Evolutionary conservation across 139 green algal genomes (phyloP).

Genomic region (Closterium sp.): DNA sequence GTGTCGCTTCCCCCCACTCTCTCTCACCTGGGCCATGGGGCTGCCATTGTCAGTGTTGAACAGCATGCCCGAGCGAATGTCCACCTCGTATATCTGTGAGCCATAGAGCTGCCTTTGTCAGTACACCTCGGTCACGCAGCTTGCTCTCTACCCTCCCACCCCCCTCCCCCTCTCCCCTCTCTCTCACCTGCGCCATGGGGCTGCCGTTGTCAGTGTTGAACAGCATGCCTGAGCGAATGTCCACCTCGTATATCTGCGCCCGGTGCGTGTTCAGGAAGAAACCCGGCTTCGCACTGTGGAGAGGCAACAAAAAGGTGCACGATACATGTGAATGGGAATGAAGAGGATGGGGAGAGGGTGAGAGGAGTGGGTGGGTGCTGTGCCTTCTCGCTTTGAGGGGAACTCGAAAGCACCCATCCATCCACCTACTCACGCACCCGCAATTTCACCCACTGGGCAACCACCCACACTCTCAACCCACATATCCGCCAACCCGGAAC

Average conservation of each 20-base stretch:
- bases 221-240: slow-evolving; percentile 34
- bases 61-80: slow-evolving; percentile 34
- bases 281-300: slow-evolving; percentile 20
- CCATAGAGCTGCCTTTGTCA: too few relatives aligned
- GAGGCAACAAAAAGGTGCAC: too few relatives aligned
- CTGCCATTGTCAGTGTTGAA: slow-evolving; percentile 56
- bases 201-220: slow-evolving; percentile 56
- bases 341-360: not conserved
- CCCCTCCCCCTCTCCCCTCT: not conserved
- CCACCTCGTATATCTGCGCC: slow-evolving; percentile 35
- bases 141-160: not conserved
- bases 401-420: not conserved
- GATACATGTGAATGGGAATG: too few relatives aligned
- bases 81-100: slow-evolving; percentile 34
- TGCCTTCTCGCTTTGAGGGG: not conserved
- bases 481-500: slow-evolving; percentile 61
- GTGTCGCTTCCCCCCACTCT: too few relatives aligned
- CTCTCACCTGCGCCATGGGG: slow-evolving; percentile 39
- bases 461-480: not conserved
- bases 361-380: not conserved
- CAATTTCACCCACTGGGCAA: not conserved
- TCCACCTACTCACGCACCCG: not conserved
- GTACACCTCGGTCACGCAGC: too few relatives aligned
- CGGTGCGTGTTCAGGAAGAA: slow-evolving; percentile 35
- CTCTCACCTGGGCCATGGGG: slow-evolving; percentile 30